phyloP scores from a whole-genome alignment of 2,329 filamentous ascomycete species.

The Neospermospora avenae region DNA sequence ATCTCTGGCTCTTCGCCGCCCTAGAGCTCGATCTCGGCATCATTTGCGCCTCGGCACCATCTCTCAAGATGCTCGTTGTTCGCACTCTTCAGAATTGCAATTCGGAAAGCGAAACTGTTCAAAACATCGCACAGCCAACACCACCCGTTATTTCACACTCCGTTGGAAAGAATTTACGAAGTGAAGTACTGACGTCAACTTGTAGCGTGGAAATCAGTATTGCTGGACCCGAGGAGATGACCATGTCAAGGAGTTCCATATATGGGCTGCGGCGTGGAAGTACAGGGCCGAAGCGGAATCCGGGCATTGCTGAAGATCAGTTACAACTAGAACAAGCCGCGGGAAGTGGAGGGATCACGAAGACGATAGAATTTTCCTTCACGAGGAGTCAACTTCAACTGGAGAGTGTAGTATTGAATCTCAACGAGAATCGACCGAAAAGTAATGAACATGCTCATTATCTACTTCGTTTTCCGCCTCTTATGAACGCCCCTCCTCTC shows the following conservation, averaged over 20 bases:
- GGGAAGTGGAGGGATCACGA: neutral
- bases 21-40: conserved; percentile 13
- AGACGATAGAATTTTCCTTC: conserved; percentile 2
- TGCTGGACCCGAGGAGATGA: neutral
- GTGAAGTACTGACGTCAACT: neutral
- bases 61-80: conserved; percentile 9
- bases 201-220: neutral
- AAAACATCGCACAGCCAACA: neutral
- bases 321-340: neutral
- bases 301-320: neutral
- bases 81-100: neutral
- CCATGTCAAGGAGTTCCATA: neutral
- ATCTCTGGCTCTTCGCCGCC: conserved; percentile 8
- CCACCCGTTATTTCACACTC: neutral
- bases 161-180: neutral
- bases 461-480: conserved; percentile 1
- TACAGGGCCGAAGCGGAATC: neutral
- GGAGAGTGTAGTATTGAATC: neutral
- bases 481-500: neutral
- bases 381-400: neutral
- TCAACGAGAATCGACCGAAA: neutral
- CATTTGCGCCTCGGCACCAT: conserved; percentile 11
- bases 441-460: too few species aligned
- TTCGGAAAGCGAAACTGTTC: neutral
- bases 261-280: neutral